phyloP scores from a whole-genome alignment of 2,329 filamentous ascomycete genomes.

The Epichloe scottii region DNA sequence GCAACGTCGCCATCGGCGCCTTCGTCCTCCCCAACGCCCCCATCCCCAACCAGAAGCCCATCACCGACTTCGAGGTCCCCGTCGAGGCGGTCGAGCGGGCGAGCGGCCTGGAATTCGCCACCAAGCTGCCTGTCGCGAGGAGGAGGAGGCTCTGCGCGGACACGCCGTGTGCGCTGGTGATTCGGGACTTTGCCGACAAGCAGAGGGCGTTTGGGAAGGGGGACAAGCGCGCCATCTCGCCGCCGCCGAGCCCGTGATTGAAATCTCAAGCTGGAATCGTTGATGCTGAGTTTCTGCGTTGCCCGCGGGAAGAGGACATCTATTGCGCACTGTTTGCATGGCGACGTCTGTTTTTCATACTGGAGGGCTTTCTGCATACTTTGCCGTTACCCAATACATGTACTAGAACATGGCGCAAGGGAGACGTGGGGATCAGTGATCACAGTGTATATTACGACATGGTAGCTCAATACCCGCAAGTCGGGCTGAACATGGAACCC shows the following conservation, averaged over 20 bases:
- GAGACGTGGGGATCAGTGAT: too few relatives aligned
- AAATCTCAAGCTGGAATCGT: too few relatives aligned
- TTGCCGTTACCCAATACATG: too few relatives aligned
- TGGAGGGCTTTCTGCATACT: too few relatives aligned
- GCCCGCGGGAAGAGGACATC: too few relatives aligned
- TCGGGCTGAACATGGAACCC: too few relatives aligned
- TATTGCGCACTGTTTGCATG: too few relatives aligned
- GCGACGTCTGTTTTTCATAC: too few relatives aligned
- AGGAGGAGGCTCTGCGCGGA: slow-evolving; percentile 76
- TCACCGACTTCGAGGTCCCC: slow-evolving; percentile 89
- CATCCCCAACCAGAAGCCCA: slow-evolving; percentile 77
- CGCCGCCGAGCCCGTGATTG: background rate
- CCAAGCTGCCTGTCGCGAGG: slow-evolving; percentile 59
- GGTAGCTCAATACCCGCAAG: too few relatives aligned
- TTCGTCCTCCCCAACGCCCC: slow-evolving; percentile 89
- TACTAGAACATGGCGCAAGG: too few relatives aligned
- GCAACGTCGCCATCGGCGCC: slow-evolving; percentile 77
- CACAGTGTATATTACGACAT: too few relatives aligned
- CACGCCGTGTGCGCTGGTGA: slow-evolving; percentile 67
- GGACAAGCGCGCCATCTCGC: slow-evolving; percentile 11
- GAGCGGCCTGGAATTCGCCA: slow-evolving; percentile 81
- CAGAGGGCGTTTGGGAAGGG: slow-evolving; percentile 45
- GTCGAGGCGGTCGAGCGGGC: slow-evolving; percentile 86
- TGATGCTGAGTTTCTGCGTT: too few relatives aligned
- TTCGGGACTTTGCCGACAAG: slow-evolving; percentile 61